Evolutionary conservation across 2,329 filamentous ascomycete genomes (phyloP).

Genomic region (Aureobasidium musti): DNA sequence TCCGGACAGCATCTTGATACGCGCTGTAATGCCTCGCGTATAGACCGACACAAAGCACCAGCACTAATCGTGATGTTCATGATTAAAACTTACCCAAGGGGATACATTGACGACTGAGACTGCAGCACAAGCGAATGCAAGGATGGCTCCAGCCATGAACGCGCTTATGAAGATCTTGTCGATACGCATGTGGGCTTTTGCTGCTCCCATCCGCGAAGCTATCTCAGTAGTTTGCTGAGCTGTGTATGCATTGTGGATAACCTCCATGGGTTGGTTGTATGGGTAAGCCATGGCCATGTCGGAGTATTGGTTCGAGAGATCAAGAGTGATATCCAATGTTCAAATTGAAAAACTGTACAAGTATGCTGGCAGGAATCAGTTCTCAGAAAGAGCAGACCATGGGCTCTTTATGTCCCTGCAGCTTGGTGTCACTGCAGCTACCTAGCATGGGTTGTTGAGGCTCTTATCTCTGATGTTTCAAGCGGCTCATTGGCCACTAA

Average conservation of each 20-base stretch:
- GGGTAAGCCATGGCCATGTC: constrained; percentile 3
- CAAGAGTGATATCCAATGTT: background rate
- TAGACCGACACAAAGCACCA: too few species aligned
- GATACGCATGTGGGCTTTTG: constrained; percentile 56
- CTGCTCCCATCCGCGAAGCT: constrained; percentile 52
- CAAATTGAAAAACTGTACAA: background rate
- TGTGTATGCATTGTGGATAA: constrained; percentile 28
- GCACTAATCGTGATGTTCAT: too few species aligned
- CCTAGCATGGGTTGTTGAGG: background rate
- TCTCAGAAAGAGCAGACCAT: too few species aligned
- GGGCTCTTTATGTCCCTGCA: background rate
- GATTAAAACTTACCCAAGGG: too few species aligned
- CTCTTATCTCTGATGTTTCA: background rate
- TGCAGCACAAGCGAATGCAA: constrained; percentile 52
- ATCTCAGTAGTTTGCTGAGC: constrained; percentile 52
- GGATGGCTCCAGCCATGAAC: constrained; percentile 55
- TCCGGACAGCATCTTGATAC: too few species aligned
- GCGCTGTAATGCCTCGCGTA: too few species aligned
- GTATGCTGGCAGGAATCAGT: too few species aligned
- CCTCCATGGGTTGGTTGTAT: constrained; percentile 12
- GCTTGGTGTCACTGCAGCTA: background rate
- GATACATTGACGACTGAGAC: constrained; percentile 36
- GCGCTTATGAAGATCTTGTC: constrained; percentile 57
- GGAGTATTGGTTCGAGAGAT: background rate
- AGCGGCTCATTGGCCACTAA: background rate